These are phyloP conservation scores for Akanthomyces muscarius DNA, from an alignment of 2,329 filamentous ascomycete genomes.

Conservation along the genomic window DNA sequence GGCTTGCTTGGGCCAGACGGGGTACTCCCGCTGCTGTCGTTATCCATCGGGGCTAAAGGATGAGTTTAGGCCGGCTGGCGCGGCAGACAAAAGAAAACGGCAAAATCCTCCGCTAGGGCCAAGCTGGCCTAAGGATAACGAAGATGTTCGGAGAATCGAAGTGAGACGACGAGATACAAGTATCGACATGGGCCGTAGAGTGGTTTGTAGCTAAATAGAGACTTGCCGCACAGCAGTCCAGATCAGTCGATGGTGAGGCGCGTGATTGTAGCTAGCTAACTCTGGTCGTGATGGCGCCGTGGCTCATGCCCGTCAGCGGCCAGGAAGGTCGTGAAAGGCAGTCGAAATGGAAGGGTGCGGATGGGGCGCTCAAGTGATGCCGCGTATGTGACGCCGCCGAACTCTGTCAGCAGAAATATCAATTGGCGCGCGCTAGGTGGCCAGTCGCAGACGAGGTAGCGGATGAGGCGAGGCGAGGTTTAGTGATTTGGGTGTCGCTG, in stretches of 20 bases:
- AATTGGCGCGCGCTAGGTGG: not conserved
- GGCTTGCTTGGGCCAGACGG: conserved; percentile 28
- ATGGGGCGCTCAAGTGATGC: not conserved
- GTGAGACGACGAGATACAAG: no score
- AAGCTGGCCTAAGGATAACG: not conserved
- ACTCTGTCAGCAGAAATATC: not conserved
- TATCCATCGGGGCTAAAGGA: conserved; percentile 27
- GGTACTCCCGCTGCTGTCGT: conserved; percentile 29
- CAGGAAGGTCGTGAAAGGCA: not conserved
- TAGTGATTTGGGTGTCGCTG: not conserved
- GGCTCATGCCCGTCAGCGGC: not conserved
- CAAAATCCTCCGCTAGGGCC: not conserved
- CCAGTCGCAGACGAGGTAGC: not conserved
- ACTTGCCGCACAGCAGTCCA: not conserved
- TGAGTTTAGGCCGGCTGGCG: not conserved
- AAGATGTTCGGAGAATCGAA: not conserved
- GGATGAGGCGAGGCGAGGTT: not conserved
- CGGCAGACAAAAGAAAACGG: not conserved
- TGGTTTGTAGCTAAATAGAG: no score
- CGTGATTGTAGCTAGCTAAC: not conserved
- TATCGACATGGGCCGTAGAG: not conserved
- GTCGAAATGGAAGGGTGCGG: not conserved
- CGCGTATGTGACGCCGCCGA: not conserved
- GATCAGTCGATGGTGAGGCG: not conserved
- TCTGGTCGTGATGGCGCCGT: not conserved